Evolutionary conservation across 495 filamentous ascomycete species (phyloP), one percentile per base, ranked within the genome.

Genomic region (Physcia stellaris): DNA sequence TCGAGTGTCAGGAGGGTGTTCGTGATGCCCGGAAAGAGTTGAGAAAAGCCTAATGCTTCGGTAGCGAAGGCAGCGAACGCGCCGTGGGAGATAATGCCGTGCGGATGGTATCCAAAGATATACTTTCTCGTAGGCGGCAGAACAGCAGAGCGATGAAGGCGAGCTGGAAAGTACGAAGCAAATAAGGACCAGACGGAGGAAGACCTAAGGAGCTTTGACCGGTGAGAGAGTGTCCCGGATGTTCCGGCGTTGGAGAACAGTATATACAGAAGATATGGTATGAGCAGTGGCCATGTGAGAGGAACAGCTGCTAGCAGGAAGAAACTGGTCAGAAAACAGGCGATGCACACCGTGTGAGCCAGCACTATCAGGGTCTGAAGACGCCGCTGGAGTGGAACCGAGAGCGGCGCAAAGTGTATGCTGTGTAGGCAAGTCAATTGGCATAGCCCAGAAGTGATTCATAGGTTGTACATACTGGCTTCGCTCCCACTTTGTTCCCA

Each of bases 71-170:
- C 80, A 3, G 81, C 84, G 58, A 90, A 95, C 1, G 92, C 90
- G 26, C 90, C 90, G 51, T 94, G 84, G 11, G 80, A 86, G 50
- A 98, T 94, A 57, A 98, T 95, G 28, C 90, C 90, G 55, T 96
- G 88, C 0, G 88, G 88, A 52, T 95, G 90, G 56, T 96, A 95
- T 29, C 92, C 90, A 53, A 98, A 93, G 47, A 98, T 88, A 61
- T 96, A 98, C 60, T 96, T 96, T 41, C 85, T 71, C 2, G 79
- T 83, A 0, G 85, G 68, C 11, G 82, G 73, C 2, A 98, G 75
- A 13, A 40, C 60, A 47, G 79, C 67, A 26, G 83, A 86, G 40
- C 88, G 80, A 58, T 96, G 86, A 22, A 98, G 71, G 22, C 71
- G 68, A 10, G 85, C 81, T 1, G 90, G 90, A 59, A 90, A 98